phyloP scores from a whole-genome alignment of 768 basidiomycete genomes.

The Lactifluus pinguis region DNA sequence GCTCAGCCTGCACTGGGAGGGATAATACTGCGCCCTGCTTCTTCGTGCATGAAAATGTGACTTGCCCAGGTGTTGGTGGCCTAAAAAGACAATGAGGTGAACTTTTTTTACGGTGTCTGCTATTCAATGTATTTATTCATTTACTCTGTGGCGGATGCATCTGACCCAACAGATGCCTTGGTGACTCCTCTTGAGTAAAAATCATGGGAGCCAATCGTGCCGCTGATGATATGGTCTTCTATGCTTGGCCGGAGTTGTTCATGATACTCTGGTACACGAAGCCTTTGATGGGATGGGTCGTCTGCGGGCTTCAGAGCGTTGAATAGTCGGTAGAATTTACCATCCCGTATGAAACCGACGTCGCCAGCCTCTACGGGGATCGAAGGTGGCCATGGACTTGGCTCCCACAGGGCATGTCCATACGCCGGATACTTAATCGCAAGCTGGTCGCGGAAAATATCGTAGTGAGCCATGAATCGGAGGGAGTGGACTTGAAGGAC shows the following conservation, averaged over 20 bases:
- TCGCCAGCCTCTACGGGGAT: constrained; percentile 15
- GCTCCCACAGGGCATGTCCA: constrained; percentile 17
- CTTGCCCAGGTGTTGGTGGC: not conserved
- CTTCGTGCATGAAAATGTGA: not conserved
- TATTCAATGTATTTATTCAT: no score
- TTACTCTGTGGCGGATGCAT: not conserved
- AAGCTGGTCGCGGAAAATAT: constrained; percentile 10
- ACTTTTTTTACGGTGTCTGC: no score
- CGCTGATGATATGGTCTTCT: not conserved
- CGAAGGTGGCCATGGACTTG: constrained; percentile 6
- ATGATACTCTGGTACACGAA: not conserved
- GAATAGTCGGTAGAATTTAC: constrained; percentile 18
- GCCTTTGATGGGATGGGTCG: not conserved
- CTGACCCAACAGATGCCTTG: not conserved
- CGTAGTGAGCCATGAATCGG: constrained; percentile 1
- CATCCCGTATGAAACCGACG: constrained; percentile 17
- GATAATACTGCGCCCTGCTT: not conserved
- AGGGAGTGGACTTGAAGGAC: no score
- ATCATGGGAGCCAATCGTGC: not conserved
- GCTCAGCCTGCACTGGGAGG: not conserved
- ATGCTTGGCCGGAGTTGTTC: not conserved
- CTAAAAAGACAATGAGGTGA: not conserved
- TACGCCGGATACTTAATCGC: not conserved
- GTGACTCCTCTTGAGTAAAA: not conserved
- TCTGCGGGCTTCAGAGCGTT: constrained; percentile 6